These are phyloP conservation scores for Botrytis elliptica DNA, from an alignment of 2,329 filamentous ascomycete species.

Conservation along the genomic window DNA sequence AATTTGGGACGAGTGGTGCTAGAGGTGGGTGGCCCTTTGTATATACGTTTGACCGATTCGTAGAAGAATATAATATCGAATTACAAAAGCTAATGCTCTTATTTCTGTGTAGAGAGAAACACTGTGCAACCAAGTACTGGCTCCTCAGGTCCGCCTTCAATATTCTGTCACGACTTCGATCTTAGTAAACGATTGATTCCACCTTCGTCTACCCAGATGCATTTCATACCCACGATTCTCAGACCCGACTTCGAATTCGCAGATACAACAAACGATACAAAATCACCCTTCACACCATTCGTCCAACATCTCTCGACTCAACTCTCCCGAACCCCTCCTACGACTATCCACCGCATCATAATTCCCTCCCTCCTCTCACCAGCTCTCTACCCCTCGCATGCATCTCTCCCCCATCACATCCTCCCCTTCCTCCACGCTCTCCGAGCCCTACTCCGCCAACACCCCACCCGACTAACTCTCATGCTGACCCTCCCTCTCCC, in stretches of 20 bases:
- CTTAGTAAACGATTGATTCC: constrained; percentile 63
- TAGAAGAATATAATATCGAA: constrained; percentile 22
- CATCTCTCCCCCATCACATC: constrained; percentile 68
- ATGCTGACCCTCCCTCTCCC: constrained; percentile 77
- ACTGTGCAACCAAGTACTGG: constrained; percentile 23
- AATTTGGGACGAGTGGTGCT: constrained; percentile 55
- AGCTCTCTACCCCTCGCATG: constrained; percentile 71
- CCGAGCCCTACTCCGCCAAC: constrained; percentile 68
- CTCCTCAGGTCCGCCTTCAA: constrained; percentile 22
- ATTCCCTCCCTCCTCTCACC: constrained; percentile 86
- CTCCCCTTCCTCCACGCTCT: constrained; percentile 80
- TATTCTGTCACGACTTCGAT: constrained; percentile 74
- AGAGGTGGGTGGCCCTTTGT: constrained; percentile 42
- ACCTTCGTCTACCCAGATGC: constrained; percentile 51
- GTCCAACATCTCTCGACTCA: constrained; percentile 56
- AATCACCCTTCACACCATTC: constrained; percentile 63
- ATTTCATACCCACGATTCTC: constrained; percentile 49
- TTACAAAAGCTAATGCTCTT: constrained; percentile 22
- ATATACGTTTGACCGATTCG: constrained; percentile 54
- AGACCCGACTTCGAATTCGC: constrained; percentile 33
- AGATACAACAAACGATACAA: constrained; percentile 35
- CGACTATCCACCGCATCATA: constrained; percentile 74
- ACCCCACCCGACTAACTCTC: constrained; percentile 64
- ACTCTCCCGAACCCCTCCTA: constrained; percentile 54
- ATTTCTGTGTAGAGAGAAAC: constrained; percentile 30